A percentile compares a stretch with the other conserved stretches of the same genome.
Conservation (phyloP, 2,329 filamentous ascomycete genomes). For the Daldinia sp. region DNA sequence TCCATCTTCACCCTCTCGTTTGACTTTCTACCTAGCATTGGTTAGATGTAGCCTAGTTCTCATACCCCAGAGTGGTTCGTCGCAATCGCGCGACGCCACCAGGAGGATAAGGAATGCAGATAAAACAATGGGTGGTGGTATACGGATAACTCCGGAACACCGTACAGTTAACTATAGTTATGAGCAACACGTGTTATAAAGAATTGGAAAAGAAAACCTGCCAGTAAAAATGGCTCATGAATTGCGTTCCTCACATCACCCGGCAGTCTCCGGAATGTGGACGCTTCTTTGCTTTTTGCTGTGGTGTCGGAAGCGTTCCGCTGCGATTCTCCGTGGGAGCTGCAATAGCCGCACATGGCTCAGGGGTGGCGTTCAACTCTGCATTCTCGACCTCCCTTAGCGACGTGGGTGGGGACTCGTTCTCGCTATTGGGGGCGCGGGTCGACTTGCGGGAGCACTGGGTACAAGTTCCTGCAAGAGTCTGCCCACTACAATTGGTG, state of each 20-base stretch:
- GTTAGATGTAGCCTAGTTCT: neutral
- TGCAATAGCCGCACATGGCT: neutral
- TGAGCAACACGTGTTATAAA: no score
- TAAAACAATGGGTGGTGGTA: neutral
- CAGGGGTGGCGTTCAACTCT: neutral
- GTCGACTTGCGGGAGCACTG: neutral
- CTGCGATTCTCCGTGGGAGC: neutral
- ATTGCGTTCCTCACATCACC: neutral
- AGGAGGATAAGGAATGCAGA: constrained; percentile 1
- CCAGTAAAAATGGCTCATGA: neutral
- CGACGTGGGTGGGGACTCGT: constrained; percentile 5
- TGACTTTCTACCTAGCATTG: neutral
- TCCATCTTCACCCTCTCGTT: neutral
- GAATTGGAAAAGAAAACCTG: neutral
- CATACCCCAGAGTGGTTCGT: neutral
- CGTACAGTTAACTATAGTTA: neutral
- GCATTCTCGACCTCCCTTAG: constrained; percentile 27
- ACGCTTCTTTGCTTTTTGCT: neutral
- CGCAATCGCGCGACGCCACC: neutral
- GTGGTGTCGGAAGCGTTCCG: neutral
- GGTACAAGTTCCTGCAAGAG: constrained; percentile 9
- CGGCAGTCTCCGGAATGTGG: neutral
- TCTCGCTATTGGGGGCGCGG: neutral
- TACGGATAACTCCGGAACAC: neutral
- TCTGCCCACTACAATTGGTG: constrained; percentile 15